Conservation (phyloP, 2,329 filamentous ascomycete species). For the Eutypella sp. region DNA sequence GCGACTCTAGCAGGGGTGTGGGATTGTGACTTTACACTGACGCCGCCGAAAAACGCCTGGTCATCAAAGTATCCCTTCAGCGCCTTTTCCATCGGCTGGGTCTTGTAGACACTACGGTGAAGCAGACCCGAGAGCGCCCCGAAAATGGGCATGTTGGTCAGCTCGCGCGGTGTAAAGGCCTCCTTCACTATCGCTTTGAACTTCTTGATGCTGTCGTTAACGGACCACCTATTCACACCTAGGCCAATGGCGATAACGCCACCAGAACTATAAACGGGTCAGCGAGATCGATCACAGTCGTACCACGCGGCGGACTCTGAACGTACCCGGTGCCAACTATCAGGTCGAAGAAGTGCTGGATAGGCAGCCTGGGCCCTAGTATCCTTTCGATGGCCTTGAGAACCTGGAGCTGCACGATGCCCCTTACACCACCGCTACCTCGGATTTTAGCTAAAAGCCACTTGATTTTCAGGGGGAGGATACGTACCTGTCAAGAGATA, state of each 20-base stretch:
- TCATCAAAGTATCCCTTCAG: slow-evolving; percentile 24
- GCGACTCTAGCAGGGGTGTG: slow-evolving; percentile 23
- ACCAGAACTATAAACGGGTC: slow-evolving; percentile 17
- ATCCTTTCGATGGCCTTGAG: slow-evolving; percentile 24
- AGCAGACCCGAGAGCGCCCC: slow-evolving; percentile 24
- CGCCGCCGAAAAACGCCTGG: slow-evolving; percentile 25
- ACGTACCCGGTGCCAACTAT: slow-evolving; percentile 27
- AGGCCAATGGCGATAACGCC: slow-evolving; percentile 26
- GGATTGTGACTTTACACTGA: slow-evolving; percentile 18
- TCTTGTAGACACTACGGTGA: slow-evolving; percentile 28
- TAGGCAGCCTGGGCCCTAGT: slow-evolving; percentile 23
- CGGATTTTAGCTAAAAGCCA: slow-evolving; percentile 1
- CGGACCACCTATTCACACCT: slow-evolving; percentile 29
- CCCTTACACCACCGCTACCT: slow-evolving; percentile 23
- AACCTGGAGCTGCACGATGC: slow-evolving; percentile 24
- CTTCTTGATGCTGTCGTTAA: slow-evolving; percentile 22
- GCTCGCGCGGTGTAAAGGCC: slow-evolving; percentile 23
- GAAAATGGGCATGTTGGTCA: slow-evolving; percentile 24
- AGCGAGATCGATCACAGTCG: too few species aligned
- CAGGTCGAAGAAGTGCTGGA: slow-evolving; percentile 28
- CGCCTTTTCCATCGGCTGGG: slow-evolving; percentile 22
- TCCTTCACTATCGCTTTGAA: slow-evolving; percentile 26
- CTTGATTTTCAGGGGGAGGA: not conserved
- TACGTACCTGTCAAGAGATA: slow-evolving; percentile 26
- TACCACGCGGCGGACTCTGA: not conserved